Percentiles rank a stretch among this genome's conserved stretches.
phyloP scores from a whole-genome alignment of 2,329 filamentous ascomycete genomes.

The Xylariaceae sp. region DNA sequence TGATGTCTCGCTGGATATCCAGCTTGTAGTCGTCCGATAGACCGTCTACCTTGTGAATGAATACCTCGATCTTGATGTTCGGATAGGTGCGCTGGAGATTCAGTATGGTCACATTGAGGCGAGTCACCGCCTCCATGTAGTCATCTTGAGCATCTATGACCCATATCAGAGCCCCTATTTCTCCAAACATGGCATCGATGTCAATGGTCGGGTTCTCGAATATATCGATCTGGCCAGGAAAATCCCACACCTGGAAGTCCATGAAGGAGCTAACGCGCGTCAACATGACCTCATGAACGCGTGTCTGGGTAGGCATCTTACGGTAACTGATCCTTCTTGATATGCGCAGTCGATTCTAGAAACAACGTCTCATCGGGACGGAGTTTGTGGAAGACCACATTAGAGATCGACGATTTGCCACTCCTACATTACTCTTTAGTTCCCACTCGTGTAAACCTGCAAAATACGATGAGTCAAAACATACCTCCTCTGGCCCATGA shows the following conservation, averaged over 20 bases:
- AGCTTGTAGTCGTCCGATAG: slow-evolving; percentile 93
- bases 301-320: slow-evolving; percentile 43
- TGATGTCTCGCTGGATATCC: slow-evolving; percentile 94
- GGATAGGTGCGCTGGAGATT: slow-evolving; percentile 85
- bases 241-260: slow-evolving; percentile 98
- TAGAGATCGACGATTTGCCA: slow-evolving; percentile 96
- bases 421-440: slow-evolving; percentile 54
- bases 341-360: slow-evolving; percentile 87
- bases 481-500: slow-evolving; percentile 95
- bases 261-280: slow-evolving; percentile 73
- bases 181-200: slow-evolving; percentile 87
- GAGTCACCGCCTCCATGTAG: slow-evolving; percentile 84
- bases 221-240: slow-evolving; percentile 85
- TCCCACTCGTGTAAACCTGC: neutral
- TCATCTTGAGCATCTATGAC: slow-evolving; percentile 98
- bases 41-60: slow-evolving; percentile 99
- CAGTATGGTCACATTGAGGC: slow-evolving; percentile 82
- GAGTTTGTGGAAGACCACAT: slow-evolving; percentile 98
- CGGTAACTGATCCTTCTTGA: slow-evolving; percentile 95
- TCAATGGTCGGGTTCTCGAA: slow-evolving; percentile 87
- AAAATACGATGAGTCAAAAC: slow-evolving; percentile 23
- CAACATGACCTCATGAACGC: slow-evolving; percentile 13
- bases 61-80: slow-evolving; percentile 94
- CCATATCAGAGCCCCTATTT: slow-evolving; percentile 93
- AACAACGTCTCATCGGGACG: slow-evolving; percentile 94